Evolutionary conservation across 2,329 filamentous ascomycete species (phyloP), one percentile per base, ranked within the genome.

Genomic region (Sodiomyces alkalinus): DNA sequence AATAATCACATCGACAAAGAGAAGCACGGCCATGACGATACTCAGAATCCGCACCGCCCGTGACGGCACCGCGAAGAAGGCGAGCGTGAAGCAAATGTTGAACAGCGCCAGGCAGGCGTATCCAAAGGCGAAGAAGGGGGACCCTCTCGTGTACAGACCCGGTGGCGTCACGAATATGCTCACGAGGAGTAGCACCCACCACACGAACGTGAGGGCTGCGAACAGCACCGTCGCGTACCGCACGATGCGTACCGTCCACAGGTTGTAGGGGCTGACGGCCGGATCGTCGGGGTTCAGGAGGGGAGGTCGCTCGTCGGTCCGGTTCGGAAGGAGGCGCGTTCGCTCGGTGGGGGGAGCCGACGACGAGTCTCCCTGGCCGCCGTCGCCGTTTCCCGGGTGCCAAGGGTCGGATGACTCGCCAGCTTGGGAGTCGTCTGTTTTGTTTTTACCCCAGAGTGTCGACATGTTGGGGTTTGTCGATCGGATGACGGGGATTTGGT

Each of bases 121-220:
- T 37, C 76, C 70, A 47, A 93, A 92, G 33, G 82, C 71, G 49
- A 83, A 83, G 66, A 93, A 98, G 21, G 81, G 82, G n/a, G 85
- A 90, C 5, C 90, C 90, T 29, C 83, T 74, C 7, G 75, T 80
- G 48, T 90, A 74, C 48, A 96, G 74, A 26, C 78, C 76, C 1
- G 87, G 87, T 10, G 85, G 85, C 29, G 81, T 93, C 40, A 92
- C 75, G 55, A 98, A 98, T 39, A 79, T 74, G 31, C 82, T 83
- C 11, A 94, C 73, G n/a, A 98, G 64, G 19, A 93, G 62, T 30
- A 94, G 52, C 7, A 82, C 66, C 87, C 90, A 96, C 87, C 87
- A 96, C n/a, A 83, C 44, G 44, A 92, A 83, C 31, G 74, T 80
- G 41, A 86, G 48, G 28, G 73, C 51, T 13, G 87, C 62, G 45